These are phyloP conservation scores for Casuarina cunninghamiana DNA, from an alignment of 306 rosid species.

Conservation along the genomic window DNA sequence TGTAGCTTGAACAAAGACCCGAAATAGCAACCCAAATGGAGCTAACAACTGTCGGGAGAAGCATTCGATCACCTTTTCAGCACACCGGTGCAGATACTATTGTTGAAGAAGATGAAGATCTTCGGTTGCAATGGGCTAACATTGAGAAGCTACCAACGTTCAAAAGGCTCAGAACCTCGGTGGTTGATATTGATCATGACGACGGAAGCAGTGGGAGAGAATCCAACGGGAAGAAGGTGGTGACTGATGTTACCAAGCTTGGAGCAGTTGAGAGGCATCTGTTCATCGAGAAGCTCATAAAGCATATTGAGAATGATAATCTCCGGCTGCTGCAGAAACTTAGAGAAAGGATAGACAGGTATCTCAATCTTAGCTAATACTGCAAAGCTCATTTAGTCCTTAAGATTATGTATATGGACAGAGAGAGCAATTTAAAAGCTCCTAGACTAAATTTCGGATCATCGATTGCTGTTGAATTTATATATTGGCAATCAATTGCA, in stretches of 20 bases:
- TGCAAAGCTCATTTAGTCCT: neutral
- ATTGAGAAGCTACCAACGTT: conserved; percentile 54
- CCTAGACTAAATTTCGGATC: too few species aligned
- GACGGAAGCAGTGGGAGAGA: conserved; percentile 21
- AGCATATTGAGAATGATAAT: conserved; percentile 63
- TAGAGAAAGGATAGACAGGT: conserved; percentile 58
- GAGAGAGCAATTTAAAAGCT: too few species aligned
- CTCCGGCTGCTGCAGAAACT: conserved; percentile 45
- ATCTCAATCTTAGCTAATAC: neutral
- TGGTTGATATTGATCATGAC: conserved; percentile 41
- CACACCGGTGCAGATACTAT: conserved; percentile 49
- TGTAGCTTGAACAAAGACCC: conserved; percentile 21
- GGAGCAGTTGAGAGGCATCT: conserved; percentile 54
- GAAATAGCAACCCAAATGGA: conserved; percentile 32
- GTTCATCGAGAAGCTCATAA: conserved; percentile 51
- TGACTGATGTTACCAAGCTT: conserved; percentile 58
- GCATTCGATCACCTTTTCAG: conserved; percentile 11
- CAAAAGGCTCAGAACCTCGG: conserved; percentile 48
- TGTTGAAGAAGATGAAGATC: conserved; percentile 53
- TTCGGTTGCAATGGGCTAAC: conserved; percentile 55
- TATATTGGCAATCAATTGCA: neutral
- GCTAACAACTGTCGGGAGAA: conserved; percentile 53
- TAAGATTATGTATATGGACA: neutral
- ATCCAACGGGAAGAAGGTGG: conserved; percentile 44
- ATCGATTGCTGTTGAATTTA: neutral